A percentile compares a stretch with the other conserved stretches of the same genome.
These are phyloP conservation scores for Crassisporium funariophilum DNA, from an alignment of 768 basidiomycete species.

Conservation along the genomic window DNA sequence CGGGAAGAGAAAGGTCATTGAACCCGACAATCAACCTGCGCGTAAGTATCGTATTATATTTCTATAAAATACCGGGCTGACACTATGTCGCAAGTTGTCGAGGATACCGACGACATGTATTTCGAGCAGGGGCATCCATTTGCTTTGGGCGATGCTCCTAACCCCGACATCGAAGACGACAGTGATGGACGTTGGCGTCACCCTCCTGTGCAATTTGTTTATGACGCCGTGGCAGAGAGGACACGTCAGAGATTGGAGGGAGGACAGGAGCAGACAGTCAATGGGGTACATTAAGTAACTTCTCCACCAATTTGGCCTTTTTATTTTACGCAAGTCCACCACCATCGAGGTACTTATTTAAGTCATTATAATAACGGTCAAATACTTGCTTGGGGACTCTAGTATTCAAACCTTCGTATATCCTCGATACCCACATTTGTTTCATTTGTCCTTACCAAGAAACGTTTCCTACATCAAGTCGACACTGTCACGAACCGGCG, in stretches of 20 bases:
- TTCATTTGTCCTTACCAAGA: too few relatives aligned
- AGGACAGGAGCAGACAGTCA: slow-evolving; percentile 37
- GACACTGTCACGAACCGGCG: too few relatives aligned
- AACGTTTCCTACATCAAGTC: too few relatives aligned
- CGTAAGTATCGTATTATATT: slow-evolving; percentile 36
- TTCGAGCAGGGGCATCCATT: slow-evolving; percentile 41
- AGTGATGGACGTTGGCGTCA: slow-evolving; percentile 36
- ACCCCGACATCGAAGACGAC: slow-evolving; percentile 56
- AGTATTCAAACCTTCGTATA: too few relatives aligned
- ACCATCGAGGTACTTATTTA: too few relatives aligned
- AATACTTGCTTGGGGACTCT: too few relatives aligned
- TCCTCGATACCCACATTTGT: too few relatives aligned
- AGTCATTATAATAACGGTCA: too few relatives aligned
- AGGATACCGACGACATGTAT: slow-evolving; percentile 61
- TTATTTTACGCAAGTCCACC: too few relatives aligned
- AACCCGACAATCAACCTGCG: slow-evolving; percentile 45
- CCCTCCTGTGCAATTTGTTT: slow-evolving; percentile 73
- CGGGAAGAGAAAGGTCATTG: slow-evolving; percentile 75
- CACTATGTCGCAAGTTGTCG: slow-evolving; percentile 17
- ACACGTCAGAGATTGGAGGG: slow-evolving; percentile 60
- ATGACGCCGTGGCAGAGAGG: slow-evolving; percentile 90
- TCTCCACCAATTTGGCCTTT: too few relatives aligned
- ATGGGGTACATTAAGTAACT: slow-evolving; percentile 47
- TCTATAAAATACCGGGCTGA: slow-evolving; percentile 1
- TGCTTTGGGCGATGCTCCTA: slow-evolving; percentile 36